A percentile compares a stretch with the other conserved stretches of the same genome.
These are phyloP conservation scores for Cyclotella choctawhatcheeana DNA, from an alignment of 108 stramenopile species.

Conservation along the genomic window DNA sequence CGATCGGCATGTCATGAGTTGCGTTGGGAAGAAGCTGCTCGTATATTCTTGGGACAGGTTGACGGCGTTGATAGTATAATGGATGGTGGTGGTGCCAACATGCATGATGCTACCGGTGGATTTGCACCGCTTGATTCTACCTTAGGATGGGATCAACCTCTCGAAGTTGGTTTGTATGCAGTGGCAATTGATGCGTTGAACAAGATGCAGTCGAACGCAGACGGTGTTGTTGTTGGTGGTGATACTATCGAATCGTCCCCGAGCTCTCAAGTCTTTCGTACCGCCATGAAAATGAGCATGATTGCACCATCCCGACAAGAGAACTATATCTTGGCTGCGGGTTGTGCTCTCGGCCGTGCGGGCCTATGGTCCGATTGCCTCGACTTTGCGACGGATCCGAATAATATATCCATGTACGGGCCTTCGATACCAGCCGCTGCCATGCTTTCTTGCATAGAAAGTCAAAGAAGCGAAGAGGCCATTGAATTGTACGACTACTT, in stretches of 20 bases:
- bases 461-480: constrained; percentile 51
- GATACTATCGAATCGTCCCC: constrained; percentile 4
- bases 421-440: constrained; percentile 63
- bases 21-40: constrained; percentile 65
- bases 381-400: constrained; percentile 55
- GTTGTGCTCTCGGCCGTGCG: constrained; percentile 76
- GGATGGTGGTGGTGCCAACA: constrained; percentile 25
- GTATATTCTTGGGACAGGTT: constrained; percentile 70
- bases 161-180: constrained; percentile 68
- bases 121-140: constrained; percentile 46
- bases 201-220: background rate
- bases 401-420: constrained; percentile 33
- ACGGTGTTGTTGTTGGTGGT: background rate
- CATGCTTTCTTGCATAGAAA: constrained; percentile 71
- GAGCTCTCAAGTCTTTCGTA: constrained; percentile 60
- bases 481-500: constrained; percentile 51
- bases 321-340: constrained; percentile 79
- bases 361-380: constrained; percentile 68
- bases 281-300: constrained; percentile 73
- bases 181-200: constrained; percentile 45
- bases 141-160: constrained; percentile 46
- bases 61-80: constrained; percentile 40
- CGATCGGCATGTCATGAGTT: constrained; percentile 58
- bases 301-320: constrained; percentile 77
- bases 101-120: constrained; percentile 33